Base-by-base conservation (phyloP, 208 protist species). In the Angomonas deanei region DNA sequence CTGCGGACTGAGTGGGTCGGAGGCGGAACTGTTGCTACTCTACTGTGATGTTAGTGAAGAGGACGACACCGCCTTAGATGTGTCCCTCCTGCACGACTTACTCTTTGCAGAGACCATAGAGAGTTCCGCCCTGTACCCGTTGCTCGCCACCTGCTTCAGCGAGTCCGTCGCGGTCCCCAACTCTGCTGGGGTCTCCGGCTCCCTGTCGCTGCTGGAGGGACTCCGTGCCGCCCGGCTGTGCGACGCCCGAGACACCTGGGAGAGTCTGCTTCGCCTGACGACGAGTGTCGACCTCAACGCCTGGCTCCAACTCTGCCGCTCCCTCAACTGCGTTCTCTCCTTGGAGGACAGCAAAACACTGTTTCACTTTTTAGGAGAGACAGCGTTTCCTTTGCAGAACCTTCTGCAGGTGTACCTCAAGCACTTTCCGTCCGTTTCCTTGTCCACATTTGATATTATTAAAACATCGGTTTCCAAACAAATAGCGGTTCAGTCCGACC, bases 91-190 rank as follows among this genome's bases (percentile, higher is more conserved):
- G 38, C 72, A 87, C 39, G 72, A 72, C 15, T 52, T 88, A 0
- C 60, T 94, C 13, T 88, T 86, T 60, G 32, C 66, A 10, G 72
- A 78, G 8, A 58, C 65, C 23, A 56, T 91, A 1, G 82, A 82
- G n/a, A 24, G 47, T 3, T 71, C 78, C 11, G 73, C 81, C 11
- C 76, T 85, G 52, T 94, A 83, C 69, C 66, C 77, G 24, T 62
- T 94, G 32, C 66, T 94, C 1, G 78, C 84, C 57, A 71, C 68
- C 0, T 76, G 78, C 27, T 83, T 91, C 21, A 74, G 82, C 3
- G 88, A 94, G 64, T 68, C 73, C 1, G 66, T 80, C 30, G 67
- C 68, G 26, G 77, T 78, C 23, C 53, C 73, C 5, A 26, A 21
- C 27, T 3, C 48, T 4, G 21, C 11, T 23, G 31, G 6, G 17